A percentile compares a stretch with the other conserved stretches of the same genome.
Evolutionary conservation across 2,329 filamentous ascomycete species (phyloP).

Genomic region (Pseudophaeomoniella oleicola): DNA sequence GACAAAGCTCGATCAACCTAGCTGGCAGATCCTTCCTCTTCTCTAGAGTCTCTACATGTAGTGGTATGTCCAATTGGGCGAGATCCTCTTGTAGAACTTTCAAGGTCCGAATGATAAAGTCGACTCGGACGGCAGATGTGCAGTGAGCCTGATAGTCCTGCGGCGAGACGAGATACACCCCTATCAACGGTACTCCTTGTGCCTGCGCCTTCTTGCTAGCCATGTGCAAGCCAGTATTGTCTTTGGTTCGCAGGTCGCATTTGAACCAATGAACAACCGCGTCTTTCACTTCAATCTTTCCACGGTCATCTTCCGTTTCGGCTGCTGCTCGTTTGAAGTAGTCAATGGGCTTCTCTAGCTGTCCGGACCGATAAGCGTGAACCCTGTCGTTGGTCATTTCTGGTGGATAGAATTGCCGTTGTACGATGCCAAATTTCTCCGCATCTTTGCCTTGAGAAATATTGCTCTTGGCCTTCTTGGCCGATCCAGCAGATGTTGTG

Average conservation of each 20-base stretch:
- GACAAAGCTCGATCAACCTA: slow-evolving; percentile 49
- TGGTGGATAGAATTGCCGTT: slow-evolving; percentile 65
- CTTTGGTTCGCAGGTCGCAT: slow-evolving; percentile 56
- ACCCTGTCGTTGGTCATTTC: slow-evolving; percentile 77
- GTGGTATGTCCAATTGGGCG: slow-evolving; percentile 56
- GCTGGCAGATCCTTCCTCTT: slow-evolving; percentile 47
- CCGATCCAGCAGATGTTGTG: not conserved
- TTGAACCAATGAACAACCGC: slow-evolving; percentile 87
- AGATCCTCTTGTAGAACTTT: slow-evolving; percentile 51
- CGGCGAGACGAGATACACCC: slow-evolving; percentile 66
- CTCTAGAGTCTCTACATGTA: slow-evolving; percentile 59
- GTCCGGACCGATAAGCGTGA: slow-evolving; percentile 54
- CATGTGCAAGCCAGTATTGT: slow-evolving; percentile 57
- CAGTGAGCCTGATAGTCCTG: slow-evolving; percentile 75
- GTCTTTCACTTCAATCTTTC: slow-evolving; percentile 36
- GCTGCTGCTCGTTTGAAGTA: slow-evolving; percentile 45
- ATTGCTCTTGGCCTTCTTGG: not conserved
- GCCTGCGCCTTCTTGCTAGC: slow-evolving; percentile 54
- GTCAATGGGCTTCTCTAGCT: slow-evolving; percentile 60
- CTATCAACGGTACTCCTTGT: slow-evolving; percentile 56
- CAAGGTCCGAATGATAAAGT: slow-evolving; percentile 66
- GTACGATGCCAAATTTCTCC: slow-evolving; percentile 46
- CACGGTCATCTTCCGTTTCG: slow-evolving; percentile 42
- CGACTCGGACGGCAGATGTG: slow-evolving; percentile 56
- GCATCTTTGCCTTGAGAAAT: slow-evolving; percentile 8